Conservation (phyloP, 1,284 basidiomycete species). For the Porodaedalea pini region DNA sequence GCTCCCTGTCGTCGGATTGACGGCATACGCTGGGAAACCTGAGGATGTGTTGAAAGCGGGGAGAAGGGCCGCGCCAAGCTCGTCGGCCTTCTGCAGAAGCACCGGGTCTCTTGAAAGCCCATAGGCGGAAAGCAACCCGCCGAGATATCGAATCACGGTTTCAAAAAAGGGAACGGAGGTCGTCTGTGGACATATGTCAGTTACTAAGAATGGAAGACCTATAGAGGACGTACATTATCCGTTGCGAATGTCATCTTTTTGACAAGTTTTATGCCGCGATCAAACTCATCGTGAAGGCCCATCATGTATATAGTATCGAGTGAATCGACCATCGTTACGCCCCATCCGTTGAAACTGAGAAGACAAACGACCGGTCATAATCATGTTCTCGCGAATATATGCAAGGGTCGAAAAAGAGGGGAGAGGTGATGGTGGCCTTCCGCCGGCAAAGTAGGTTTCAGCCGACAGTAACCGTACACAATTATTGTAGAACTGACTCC, state of each 20-base stretch:
- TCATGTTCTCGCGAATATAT: not conserved
- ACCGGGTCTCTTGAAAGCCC: constrained; percentile 58
- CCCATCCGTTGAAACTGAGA: constrained; percentile 71
- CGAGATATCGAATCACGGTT: constrained; percentile 73
- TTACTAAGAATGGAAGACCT: constrained; percentile 20
- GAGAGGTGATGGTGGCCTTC: not conserved
- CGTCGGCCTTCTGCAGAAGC: constrained; percentile 48
- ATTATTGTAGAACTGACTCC: too few species aligned
- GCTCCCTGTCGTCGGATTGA: constrained; percentile 36
- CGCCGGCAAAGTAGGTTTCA: not conserved
- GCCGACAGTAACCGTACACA: not conserved
- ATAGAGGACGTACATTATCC: constrained; percentile 31
- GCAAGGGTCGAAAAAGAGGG: not conserved
- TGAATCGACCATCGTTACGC: constrained; percentile 68
- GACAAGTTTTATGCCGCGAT: constrained; percentile 57
- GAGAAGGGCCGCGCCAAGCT: constrained; percentile 45
- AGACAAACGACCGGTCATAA: not conserved
- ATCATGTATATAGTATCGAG: constrained; percentile 77
- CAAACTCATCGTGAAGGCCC: constrained; percentile 65
- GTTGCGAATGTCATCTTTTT: constrained; percentile 55
- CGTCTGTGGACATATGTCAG: constrained; percentile 23
- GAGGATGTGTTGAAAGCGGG: constrained; percentile 49
- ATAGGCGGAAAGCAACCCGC: constrained; percentile 68
- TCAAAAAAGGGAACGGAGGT: constrained; percentile 62
- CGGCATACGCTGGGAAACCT: constrained; percentile 47